Evolutionary conservation across 177 flowering plant species (phyloP), one percentile per base, ranked within the genome.

Genomic region (Tripterygium wilfordii): DNA sequence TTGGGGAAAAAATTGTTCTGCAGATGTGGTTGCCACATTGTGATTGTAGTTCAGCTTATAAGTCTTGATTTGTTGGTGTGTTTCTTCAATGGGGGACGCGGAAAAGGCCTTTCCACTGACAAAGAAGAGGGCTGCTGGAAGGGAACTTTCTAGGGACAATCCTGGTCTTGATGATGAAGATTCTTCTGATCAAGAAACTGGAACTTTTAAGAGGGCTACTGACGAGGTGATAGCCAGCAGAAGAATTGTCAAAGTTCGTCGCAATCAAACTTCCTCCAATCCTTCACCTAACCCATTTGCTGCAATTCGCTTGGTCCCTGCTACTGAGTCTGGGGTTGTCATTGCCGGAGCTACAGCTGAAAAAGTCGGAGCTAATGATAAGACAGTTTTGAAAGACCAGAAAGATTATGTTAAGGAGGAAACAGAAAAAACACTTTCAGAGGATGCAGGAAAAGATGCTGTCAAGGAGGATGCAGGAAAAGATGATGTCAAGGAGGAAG

Each of bases 271-370:
- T 8, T 26, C 87, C 8, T 44, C 83, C 18, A 58, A 73, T 32
- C 68, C 86, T n/a, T 53, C 92, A 56, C 63, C 87, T 36, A 92
- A 88, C 66, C 96, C 98, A 39, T 88, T 92, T 78, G 87, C 95
- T 38, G 77, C 67, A 21, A 76, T 92, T 54, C 63, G 70, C n/a
- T 64, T 92, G 58, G 75, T 77, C 25, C 80, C 89, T 51, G 60
- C 77, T 38, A 53, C 70, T 25, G 75, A 52, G 14, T 13, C 74
- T 1, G 43, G 20, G 60, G 46, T 55, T 25, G 40, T 39, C n/a
- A n/a, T n/a, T n/a, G n/a, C n/a, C n/a, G n/a, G n/a, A n/a, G n/a
- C n/a, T n/a, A n/a, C n/a, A n/a, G n/a, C n/a, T 39, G 78, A 57
- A 57, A 59, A 40, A 31, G 27, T 57, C 16, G n/a, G n/a, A n/a